phyloP scores from a whole-genome alignment of 345 rosid species.

The Barbarea vulgaris region DNA sequence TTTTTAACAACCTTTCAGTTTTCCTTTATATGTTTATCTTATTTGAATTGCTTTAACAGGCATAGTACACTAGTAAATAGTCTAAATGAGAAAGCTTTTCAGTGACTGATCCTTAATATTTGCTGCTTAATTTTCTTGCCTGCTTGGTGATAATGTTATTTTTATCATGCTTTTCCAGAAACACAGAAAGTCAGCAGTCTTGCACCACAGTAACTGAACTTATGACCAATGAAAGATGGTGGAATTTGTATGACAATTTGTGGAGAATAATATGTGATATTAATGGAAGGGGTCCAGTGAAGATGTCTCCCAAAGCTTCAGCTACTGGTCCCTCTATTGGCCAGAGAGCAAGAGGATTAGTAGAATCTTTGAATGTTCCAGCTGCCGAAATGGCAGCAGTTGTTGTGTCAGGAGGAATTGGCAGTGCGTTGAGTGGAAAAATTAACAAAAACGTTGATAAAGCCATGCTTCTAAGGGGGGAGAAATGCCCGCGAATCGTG shows the following conservation, averaged over 20 bases:
- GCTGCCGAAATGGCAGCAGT: constrained; percentile 99
- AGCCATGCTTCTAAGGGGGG: constrained; percentile 95
- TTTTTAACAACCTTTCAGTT: too few relatives aligned
- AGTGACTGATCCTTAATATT: background rate
- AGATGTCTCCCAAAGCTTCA: constrained; percentile 59
- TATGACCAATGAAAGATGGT: constrained; percentile 65
- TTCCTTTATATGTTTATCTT: background rate
- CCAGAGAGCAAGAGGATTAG: constrained; percentile 95
- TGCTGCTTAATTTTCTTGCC: constrained; percentile 5
- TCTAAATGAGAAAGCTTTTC: constrained; percentile 8
- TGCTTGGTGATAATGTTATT: constrained; percentile 22
- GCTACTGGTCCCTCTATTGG: constrained; percentile 76
- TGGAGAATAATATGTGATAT: constrained; percentile 80
- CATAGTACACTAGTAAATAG: background rate
- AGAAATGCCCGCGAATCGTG: constrained; percentile 87
- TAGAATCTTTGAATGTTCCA: constrained; percentile 93
- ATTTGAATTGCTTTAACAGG: constrained; percentile 5
- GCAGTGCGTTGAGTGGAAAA: constrained; percentile 86
- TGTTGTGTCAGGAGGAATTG: constrained; percentile 94
- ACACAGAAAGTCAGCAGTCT: constrained; percentile 46
- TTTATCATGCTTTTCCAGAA: constrained; percentile 44
- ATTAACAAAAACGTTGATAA: constrained; percentile 75
- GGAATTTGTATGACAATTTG: constrained; percentile 85
- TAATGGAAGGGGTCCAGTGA: constrained; percentile 85
- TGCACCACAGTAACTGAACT: constrained; percentile 48